A percentile compares a stretch with the other conserved stretches of the same genome.
These are phyloP conservation scores for Cyclospora cayetanensis DNA, from an alignment of 169 alveolate species.

Conservation along the genomic window DNA sequence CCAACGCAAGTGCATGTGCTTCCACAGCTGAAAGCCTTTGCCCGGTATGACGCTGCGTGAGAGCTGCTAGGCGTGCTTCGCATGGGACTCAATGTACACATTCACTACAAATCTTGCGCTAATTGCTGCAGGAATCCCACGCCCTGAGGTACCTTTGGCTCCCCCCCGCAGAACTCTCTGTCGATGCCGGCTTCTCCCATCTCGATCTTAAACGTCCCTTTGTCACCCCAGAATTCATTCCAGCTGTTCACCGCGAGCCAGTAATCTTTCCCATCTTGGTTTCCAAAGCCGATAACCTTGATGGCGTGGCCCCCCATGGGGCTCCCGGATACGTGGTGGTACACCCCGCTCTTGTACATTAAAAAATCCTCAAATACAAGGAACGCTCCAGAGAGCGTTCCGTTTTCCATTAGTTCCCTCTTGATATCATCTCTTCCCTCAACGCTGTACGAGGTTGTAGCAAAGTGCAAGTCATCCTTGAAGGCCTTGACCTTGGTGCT, in stretches of 20 bases:
- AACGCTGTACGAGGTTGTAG: constrained; percentile 45
- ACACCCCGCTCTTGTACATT: constrained; percentile 86
- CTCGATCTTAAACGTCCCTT: constrained; percentile 67
- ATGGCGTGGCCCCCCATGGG: constrained; percentile 88
- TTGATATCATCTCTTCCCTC: constrained; percentile 53
- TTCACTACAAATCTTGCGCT: background rate
- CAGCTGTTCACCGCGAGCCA: constrained; percentile 75
- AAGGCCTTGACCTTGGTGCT: constrained; percentile 32
- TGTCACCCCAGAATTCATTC: constrained; percentile 74
- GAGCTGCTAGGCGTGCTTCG: background rate
- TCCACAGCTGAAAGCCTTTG: background rate
- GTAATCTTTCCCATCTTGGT: constrained; percentile 63
- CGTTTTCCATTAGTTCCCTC: constrained; percentile 58
- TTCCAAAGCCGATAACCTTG: constrained; percentile 84
- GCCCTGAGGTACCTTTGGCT: constrained; percentile 20
- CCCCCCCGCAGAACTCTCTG: constrained; percentile 52
- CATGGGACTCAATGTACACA: background rate
- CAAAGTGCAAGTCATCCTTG: constrained; percentile 59
- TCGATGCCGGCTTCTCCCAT: constrained; percentile 66
- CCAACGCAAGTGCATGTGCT: background rate
- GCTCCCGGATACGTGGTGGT: constrained; percentile 81
- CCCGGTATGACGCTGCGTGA: background rate
- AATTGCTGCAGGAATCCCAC: background rate
- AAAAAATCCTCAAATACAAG: constrained; percentile 85
- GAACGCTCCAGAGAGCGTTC: constrained; percentile 83